Evolutionary conservation across 495 filamentous ascomycete genomes (phyloP), one percentile per base, ranked within the genome.

Genomic region (Parmelia sp.): DNA sequence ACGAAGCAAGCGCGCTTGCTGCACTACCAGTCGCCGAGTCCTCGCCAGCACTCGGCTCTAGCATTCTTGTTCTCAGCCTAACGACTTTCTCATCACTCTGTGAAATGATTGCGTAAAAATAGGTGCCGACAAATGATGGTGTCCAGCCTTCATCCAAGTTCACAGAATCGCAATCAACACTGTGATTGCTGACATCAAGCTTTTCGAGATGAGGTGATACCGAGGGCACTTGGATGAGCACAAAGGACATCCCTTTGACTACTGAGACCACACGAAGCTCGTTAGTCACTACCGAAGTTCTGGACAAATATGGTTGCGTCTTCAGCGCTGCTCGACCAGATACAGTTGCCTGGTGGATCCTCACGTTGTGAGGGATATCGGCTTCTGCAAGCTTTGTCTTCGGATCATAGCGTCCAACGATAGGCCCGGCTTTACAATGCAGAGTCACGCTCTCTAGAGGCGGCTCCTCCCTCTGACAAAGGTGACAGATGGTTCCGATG

Each of bases 11-110:
- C 31, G 80, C 80, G 63, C 79, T 78, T 45, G 83, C 82, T 60
- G 84, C 87, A 66, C 82, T 86, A 4, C 88, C 88, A 21, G 86
- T 90, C 0, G 86, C 88, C 19, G 89, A 81, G 73, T 90, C 88
- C 71, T 90, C 88, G 40, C 83, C 71, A 21, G 75, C 57, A 2
- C 74, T 78, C 23, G 74, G 60, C 58, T 67, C 68, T 67, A 88
- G 81, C 76, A 90, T 83, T 68, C 88, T 79, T n/a, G 75, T 76
- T 58, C 73, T 69, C 62, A 79, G 64, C 56, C 59, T 68, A 39
- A 61, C 71, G 51, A 64, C 58, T 70, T 57, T 70, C 61, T 57
- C 53, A n/a, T 57, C 37, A 57, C 58, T 68, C 33, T 70, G 69
- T 1, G 70, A 71, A 4, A 73, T 67, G 45, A 76, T 67, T 9